phyloP scores from a whole-genome alignment of 1,284 basidiomycete genomes.

The Malassezia arunalokei region DNA sequence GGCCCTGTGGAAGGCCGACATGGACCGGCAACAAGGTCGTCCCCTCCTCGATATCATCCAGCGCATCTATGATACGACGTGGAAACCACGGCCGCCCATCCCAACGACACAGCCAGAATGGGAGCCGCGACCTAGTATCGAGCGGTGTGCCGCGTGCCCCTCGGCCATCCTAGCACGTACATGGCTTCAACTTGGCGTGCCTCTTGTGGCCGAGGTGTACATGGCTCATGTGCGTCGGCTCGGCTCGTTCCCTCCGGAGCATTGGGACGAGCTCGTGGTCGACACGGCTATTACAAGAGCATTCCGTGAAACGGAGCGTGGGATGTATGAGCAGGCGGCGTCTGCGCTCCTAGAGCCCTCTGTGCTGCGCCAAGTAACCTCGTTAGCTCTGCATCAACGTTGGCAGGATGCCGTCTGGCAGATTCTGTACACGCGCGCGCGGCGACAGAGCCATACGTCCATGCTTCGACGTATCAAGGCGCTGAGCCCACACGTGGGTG shows the following conservation, averaged over 20 bases:
- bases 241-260: neutral
- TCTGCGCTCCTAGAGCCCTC: neutral
- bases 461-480: slow-evolving; percentile 1
- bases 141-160: slow-evolving; percentile 11
- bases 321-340: slow-evolving; percentile 4
- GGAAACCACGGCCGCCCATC: slow-evolving; percentile 2
- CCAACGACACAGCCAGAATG: neutral
- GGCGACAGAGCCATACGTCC: slow-evolving; percentile 2
- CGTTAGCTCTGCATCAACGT: neutral
- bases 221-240: neutral
- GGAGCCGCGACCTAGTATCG: slow-evolving; percentile 17
- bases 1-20: slow-evolving; percentile 10
- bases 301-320: slow-evolving; percentile 1
- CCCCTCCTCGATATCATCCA: slow-evolving; percentile 9
- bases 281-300: slow-evolving; percentile 2
- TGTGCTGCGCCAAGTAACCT: neutral
- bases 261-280: neutral
- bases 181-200: slow-evolving; percentile 12
- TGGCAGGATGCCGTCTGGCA: slow-evolving; percentile 11
- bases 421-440: slow-evolving; percentile 5
- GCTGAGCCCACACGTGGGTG: slow-evolving; percentile 2
- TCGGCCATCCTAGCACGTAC: slow-evolving; percentile 11
- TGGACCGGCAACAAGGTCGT: neutral
- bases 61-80: slow-evolving; percentile 2
- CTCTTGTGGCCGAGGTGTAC: slow-evolving; percentile 7